These are phyloP conservation scores for Begonia masoniana DNA, from an alignment of 306 rosid genomes.

Conservation along the genomic window DNA sequence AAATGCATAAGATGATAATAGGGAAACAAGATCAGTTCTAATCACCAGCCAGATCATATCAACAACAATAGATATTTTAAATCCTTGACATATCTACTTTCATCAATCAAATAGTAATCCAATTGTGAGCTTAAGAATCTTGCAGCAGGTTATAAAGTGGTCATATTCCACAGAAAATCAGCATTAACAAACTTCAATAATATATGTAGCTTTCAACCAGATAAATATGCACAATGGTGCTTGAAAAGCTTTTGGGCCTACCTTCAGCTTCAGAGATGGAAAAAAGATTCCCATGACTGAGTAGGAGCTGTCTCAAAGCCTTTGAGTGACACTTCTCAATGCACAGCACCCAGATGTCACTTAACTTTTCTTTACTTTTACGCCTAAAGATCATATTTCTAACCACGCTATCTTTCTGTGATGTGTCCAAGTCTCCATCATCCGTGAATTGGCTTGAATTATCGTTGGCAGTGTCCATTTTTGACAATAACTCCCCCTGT, in stretches of 20 bases:
- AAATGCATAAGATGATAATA: no score
- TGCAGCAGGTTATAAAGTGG: background rate
- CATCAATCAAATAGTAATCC: background rate
- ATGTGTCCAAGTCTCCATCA: constrained; percentile 41
- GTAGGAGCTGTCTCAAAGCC: constrained; percentile 79
- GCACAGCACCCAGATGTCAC: constrained; percentile 63
- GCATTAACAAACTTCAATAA: no score
- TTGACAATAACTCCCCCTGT: constrained; percentile 31
- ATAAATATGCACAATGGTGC: constrained; percentile 6
- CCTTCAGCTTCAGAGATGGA: constrained; percentile 91
- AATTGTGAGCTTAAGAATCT: background rate
- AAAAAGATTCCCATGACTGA: constrained; percentile 76
- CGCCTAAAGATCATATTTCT: constrained; percentile 49
- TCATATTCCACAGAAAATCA: background rate
- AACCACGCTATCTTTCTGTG: constrained; percentile 35
- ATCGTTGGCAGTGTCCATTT: constrained; percentile 26
- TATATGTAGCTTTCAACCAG: no score
- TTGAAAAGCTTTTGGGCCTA: constrained; percentile 19
- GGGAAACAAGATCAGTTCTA: background rate
- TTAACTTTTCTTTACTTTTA: constrained; percentile 51
- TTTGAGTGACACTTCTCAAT: constrained; percentile 85
- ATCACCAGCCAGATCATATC: background rate
- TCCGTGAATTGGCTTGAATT: constrained; percentile 36
- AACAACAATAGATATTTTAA: background rate
- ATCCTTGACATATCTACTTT: background rate